Percentiles rank a stretch among this genome's conserved stretches.
These are phyloP conservation scores for Escovopsis sp. DNA, from an alignment of 2,329 filamentous ascomycete genomes.

Conservation along the genomic window DNA sequence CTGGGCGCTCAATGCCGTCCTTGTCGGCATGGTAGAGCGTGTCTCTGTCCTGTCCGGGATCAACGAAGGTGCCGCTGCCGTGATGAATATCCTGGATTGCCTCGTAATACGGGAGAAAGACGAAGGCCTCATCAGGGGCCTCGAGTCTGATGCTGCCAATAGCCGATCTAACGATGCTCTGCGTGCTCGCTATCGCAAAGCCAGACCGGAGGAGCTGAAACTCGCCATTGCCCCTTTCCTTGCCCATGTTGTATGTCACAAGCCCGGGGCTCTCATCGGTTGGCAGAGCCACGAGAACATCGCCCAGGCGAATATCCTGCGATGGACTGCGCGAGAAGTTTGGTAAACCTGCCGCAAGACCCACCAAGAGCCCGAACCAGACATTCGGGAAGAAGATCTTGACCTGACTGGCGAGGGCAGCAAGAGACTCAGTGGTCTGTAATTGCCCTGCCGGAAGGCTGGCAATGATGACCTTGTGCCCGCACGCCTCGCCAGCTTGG, in stretches of 20 bases:
- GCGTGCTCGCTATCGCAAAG: slow-evolving; percentile 13
- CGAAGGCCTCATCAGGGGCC: slow-evolving; percentile 9
- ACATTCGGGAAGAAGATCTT: slow-evolving; percentile 21
- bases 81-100: slow-evolving; percentile 11
- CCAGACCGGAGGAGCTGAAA: slow-evolving; percentile 15
- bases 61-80: slow-evolving; percentile 12
- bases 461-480: slow-evolving; percentile 22
- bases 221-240: slow-evolving; percentile 12
- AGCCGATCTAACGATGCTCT: slow-evolving; percentile 17
- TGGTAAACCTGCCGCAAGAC: slow-evolving; percentile 22
- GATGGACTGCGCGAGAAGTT: slow-evolving; percentile 10
- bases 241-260: slow-evolving; percentile 19
- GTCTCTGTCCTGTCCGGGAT: slow-evolving; percentile 18
- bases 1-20: background rate
- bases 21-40: slow-evolving; percentile 7
- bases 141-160: slow-evolving; percentile 17
- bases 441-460: slow-evolving; percentile 19
- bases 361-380: slow-evolving; percentile 23
- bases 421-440: slow-evolving; percentile 19
- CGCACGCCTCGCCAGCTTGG: slow-evolving; percentile 18
- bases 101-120: slow-evolving; percentile 12
- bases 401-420: slow-evolving; percentile 19
- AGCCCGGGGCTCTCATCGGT: slow-evolving; percentile 12
- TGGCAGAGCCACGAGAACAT: slow-evolving; percentile 18
- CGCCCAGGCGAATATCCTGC: slow-evolving; percentile 22